Conservation (phyloP, 2,329 filamentous ascomycete species). For the Ceratocystis diversiconidia region DNA sequence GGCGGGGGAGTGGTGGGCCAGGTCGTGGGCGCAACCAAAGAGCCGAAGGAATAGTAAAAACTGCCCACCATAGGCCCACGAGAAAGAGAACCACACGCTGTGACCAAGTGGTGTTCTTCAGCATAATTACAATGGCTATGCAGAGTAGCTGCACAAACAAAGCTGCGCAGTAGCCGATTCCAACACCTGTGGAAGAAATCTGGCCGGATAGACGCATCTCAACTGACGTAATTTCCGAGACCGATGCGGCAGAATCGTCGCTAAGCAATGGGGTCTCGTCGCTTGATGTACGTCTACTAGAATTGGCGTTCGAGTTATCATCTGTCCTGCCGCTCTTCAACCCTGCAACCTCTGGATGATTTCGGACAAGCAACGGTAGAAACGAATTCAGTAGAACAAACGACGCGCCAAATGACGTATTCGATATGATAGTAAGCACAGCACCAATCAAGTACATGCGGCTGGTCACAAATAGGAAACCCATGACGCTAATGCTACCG, state of each 20-base stretch:
- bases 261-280: neutral
- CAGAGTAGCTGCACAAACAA: slow-evolving; percentile 70
- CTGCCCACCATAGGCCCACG: slow-evolving; percentile 82
- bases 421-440: slow-evolving; percentile 74
- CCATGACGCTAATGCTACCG: slow-evolving; percentile 73
- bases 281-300: slow-evolving; percentile 22
- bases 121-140: slow-evolving; percentile 59
- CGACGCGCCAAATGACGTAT: slow-evolving; percentile 86
- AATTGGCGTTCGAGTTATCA: slow-evolving; percentile 20
- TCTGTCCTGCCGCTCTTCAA: neutral
- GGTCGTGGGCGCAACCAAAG: slow-evolving; percentile 79
- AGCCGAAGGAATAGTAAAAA: slow-evolving; percentile 78
- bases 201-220: slow-evolving; percentile 74
- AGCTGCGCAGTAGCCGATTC: slow-evolving; percentile 81
- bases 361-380: slow-evolving; percentile 73
- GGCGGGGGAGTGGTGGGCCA: slow-evolving; percentile 57
- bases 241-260: neutral
- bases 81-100: slow-evolving; percentile 76
- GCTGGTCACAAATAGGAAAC: slow-evolving; percentile 66
- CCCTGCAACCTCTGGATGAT: slow-evolving; percentile 46
- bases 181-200: slow-evolving; percentile 85
- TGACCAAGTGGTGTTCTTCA: slow-evolving; percentile 68
- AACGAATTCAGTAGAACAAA: slow-evolving; percentile 96
- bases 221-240: slow-evolving; percentile 20
- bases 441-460: slow-evolving; percentile 67